Percentiles rank a stretch among this genome's conserved stretches.
phyloP scores from a whole-genome alignment of 345 rosid species.

The Anastatica hierochuntica region DNA sequence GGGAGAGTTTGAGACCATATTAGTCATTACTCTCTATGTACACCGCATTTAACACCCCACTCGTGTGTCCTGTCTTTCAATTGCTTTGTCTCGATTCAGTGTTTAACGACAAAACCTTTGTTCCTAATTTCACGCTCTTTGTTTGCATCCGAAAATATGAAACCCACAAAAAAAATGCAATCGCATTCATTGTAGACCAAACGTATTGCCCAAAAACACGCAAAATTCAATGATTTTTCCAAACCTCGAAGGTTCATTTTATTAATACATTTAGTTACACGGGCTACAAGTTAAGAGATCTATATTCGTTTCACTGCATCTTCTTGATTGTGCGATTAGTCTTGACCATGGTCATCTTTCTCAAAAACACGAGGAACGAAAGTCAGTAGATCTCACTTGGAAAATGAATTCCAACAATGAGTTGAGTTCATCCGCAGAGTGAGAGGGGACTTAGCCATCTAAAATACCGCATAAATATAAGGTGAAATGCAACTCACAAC shows the following conservation, averaged over 20 bases:
- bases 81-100: conserved; percentile 12
- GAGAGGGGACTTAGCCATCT: background rate
- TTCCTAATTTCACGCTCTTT: conserved; percentile 24
- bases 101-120: conserved; percentile 18
- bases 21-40: no score
- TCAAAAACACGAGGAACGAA: background rate
- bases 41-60: conserved; percentile 21
- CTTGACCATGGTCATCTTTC: background rate
- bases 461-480: background rate
- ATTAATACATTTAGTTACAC: background rate
- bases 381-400: background rate
- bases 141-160: background rate
- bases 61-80: conserved; percentile 29
- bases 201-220: background rate
- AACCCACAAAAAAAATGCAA: background rate
- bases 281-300: background rate
- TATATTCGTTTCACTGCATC: background rate
- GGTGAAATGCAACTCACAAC: background rate
- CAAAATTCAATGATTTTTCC: background rate
- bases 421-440: no score
- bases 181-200: conserved; percentile 10
- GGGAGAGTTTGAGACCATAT: no score
- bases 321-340: background rate
- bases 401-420: background rate
- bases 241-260: background rate